Evolutionary conservation across 1,139 yeast species (phyloP).

Genomic region (Taphrina deformans): DNA sequence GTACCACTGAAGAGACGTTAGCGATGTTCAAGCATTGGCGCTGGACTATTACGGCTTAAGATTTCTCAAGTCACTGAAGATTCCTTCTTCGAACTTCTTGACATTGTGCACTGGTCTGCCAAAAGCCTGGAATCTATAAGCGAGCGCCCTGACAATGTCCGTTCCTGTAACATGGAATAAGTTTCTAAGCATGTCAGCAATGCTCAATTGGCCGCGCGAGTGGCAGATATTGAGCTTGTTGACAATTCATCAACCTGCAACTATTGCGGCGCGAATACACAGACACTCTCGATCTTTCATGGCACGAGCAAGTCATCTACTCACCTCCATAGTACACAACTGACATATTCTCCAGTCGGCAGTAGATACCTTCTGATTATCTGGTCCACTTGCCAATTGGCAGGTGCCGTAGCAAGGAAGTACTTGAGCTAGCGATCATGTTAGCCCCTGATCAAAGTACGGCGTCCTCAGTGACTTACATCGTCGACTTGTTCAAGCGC

Average conservation of each 20-base stretch:
- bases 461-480: not conserved
- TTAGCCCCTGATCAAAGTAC: slow-evolving; percentile 15
- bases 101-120: slow-evolving; percentile 82
- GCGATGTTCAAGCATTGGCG: not conserved
- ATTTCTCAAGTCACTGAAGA: slow-evolving; percentile 84
- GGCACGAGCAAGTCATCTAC: slow-evolving; percentile 7
- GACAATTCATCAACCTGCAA: slow-evolving; percentile 20
- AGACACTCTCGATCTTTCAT: slow-evolving; percentile 1
- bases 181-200: slow-evolving; percentile 51
- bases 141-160: slow-evolving; percentile 88
- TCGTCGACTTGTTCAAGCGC: slow-evolving; percentile 30
- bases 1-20: slow-evolving; percentile 42
- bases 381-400: slow-evolving; percentile 88
- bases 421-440: slow-evolving; percentile 54
- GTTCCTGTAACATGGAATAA: slow-evolving; percentile 91
- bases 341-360: slow-evolving; percentile 83
- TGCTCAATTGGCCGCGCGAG: not conserved
- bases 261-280: slow-evolving; percentile 5
- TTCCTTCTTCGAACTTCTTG: slow-evolving; percentile 95
- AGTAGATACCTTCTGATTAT: slow-evolving; percentile 80
- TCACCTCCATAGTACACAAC: slow-evolving; percentile 77
- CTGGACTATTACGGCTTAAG: slow-evolving; percentile 56
- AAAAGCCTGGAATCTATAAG: slow-evolving; percentile 84
- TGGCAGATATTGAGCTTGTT: not conserved
- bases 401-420: slow-evolving; percentile 89